These are phyloP conservation scores for Arabidopsis thaliana DNA, from an alignment of 345 rosid genomes.

Conservation along the genomic window DNA sequence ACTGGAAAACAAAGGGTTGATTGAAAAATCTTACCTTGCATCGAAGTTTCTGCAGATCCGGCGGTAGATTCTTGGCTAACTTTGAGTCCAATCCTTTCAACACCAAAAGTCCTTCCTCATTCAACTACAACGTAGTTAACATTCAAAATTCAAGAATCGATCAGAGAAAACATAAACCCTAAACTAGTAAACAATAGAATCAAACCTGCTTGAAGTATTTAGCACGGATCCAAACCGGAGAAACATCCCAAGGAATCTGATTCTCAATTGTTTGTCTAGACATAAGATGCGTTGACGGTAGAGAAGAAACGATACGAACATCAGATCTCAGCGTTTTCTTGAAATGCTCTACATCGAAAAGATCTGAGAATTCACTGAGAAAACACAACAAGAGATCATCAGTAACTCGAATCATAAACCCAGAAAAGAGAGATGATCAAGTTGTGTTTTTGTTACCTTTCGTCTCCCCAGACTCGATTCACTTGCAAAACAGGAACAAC, in stretches of 20 bases:
- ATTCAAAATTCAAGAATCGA: slow-evolving; percentile 4
- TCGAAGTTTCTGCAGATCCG: slow-evolving; percentile 77
- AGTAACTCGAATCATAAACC: not conserved
- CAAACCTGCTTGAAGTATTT: slow-evolving; percentile 60
- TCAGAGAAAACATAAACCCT: not conserved
- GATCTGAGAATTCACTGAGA: slow-evolving; percentile 68
- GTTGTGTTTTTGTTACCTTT: slow-evolving; percentile 50
- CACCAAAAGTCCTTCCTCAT: slow-evolving; percentile 65
- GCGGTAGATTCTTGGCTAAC: slow-evolving; percentile 71
- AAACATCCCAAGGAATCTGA: slow-evolving; percentile 63
- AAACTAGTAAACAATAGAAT: slow-evolving; percentile 14
- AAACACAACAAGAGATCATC: slow-evolving; percentile 4
- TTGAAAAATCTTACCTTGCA: slow-evolving; percentile 56
- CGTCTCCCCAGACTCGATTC: slow-evolving; percentile 72
- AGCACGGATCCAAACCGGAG: slow-evolving; percentile 77
- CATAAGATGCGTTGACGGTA: slow-evolving; percentile 73
- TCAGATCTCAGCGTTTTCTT: slow-evolving; percentile 64
- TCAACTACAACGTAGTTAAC: slow-evolving; percentile 50
- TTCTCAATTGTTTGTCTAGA: slow-evolving; percentile 58
- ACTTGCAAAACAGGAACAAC: slow-evolving; percentile 78
- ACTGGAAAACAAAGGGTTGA: not conserved
- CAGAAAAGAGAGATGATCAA: not conserved
- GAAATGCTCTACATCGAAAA: slow-evolving; percentile 71
- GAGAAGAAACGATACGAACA: slow-evolving; percentile 67
- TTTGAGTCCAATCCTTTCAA: slow-evolving; percentile 72